These are phyloP conservation scores for Litchi chinensis DNA, from an alignment of 345 rosid species.

Conservation along the genomic window DNA sequence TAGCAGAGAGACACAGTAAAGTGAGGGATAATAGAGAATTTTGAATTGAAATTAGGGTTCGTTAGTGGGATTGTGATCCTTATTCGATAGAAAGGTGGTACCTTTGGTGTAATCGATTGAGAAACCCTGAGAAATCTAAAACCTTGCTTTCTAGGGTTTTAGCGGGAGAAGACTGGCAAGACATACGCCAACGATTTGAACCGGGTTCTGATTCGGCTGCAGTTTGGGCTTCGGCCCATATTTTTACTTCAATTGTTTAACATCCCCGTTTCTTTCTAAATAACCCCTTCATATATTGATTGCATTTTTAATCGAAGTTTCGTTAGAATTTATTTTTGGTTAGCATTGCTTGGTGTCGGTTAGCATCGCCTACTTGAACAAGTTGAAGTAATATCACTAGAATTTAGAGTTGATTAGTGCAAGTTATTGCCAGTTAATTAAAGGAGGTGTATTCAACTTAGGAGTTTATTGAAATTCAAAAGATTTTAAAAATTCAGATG, in stretches of 20 bases:
- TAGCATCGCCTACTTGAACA: no score
- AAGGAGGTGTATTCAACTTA: no score
- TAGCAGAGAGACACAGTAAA: background rate
- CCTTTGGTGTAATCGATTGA: background rate
- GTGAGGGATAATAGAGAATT: background rate
- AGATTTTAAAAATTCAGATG: no score
- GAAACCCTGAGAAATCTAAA: background rate
- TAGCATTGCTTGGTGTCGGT: no score
- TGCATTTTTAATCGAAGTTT: no score
- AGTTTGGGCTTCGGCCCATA: background rate
- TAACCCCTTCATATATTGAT: background rate
- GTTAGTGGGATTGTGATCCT: background rate
- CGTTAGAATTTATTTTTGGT: no score
- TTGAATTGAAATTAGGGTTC: background rate
- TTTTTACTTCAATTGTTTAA: background rate
- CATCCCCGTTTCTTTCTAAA: background rate
- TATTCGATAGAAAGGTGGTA: background rate
- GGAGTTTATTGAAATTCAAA: no score
- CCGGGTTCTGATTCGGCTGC: background rate
- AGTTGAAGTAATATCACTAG: no score
- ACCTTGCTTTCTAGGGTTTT: constrained; percentile 15
- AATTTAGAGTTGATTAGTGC: no score
- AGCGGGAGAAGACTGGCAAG: background rate
- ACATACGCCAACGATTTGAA: background rate
- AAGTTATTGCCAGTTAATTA: no score